A percentile compares a stretch with the other conserved stretches of the same genome.
These are phyloP conservation scores for Pythium insidiosum DNA, from an alignment of 352 stramenopile species.

Conservation along the genomic window DNA sequence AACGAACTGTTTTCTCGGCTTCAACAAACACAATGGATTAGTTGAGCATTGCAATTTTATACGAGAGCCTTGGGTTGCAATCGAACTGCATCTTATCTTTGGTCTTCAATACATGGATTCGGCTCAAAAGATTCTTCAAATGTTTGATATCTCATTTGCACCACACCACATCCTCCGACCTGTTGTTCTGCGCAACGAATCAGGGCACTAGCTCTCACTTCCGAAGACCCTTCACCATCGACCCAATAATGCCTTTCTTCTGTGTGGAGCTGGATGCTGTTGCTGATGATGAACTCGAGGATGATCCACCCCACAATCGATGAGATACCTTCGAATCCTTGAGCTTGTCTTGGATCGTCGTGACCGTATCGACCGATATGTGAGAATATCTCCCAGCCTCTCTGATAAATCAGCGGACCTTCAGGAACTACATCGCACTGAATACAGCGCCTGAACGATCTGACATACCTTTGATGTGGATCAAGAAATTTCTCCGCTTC, in stretches of 20 bases:
- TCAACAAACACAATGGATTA: too few relatives aligned
- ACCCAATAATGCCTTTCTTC: constrained; percentile 42
- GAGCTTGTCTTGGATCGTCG: constrained; percentile 58
- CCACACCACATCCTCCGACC: too few relatives aligned
- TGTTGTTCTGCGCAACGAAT: neutral
- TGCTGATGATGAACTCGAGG: constrained; percentile 13
- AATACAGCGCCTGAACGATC: neutral
- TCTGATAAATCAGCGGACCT: constrained; percentile 13
- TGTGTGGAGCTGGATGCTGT: constrained; percentile 16
- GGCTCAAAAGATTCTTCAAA: too few relatives aligned
- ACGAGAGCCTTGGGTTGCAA: too few relatives aligned
- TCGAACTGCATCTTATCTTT: too few relatives aligned
- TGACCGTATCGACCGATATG: constrained; percentile 56
- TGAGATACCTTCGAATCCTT: constrained; percentile 56
- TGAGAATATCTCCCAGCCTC: constrained; percentile 60
- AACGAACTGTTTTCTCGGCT: too few relatives aligned
- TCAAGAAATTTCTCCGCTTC: constrained; percentile 52
- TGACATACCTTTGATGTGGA: constrained; percentile 41
- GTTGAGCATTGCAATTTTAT: too few relatives aligned
- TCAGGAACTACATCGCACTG: neutral
- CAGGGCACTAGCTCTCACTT: constrained; percentile 26
- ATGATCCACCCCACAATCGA: constrained; percentile 34
- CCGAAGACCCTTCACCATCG: constrained; percentile 36
- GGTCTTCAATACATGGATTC: too few relatives aligned
- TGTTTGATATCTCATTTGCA: too few relatives aligned